A percentile compares a stretch with the other conserved stretches of the same genome.
These are phyloP conservation scores for Cadophora luteo-olivacea DNA, from an alignment of 2,329 filamentous ascomycete genomes.

Conservation along the genomic window DNA sequence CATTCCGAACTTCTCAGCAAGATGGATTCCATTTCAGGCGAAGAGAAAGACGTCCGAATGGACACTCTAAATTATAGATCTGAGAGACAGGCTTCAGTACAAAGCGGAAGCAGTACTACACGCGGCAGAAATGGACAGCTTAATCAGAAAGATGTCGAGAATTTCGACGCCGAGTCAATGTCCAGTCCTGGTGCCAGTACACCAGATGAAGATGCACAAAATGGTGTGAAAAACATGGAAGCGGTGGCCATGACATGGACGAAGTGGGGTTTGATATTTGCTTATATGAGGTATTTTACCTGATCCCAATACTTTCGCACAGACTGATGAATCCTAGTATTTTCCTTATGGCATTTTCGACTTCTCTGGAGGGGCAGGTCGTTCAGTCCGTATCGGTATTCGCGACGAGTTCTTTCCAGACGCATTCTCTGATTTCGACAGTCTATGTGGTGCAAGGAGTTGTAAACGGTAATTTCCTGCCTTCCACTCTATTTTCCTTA, in stretches of 20 bases:
- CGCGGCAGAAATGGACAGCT: neutral
- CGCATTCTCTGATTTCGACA: constrained; percentile 54
- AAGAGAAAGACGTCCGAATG: neutral
- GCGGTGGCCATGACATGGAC: constrained; percentile 37
- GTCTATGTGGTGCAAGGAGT: constrained; percentile 52
- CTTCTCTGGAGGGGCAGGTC: constrained; percentile 53
- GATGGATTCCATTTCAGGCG: neutral
- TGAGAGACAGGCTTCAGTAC: neutral
- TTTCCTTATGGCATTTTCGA: constrained; percentile 54
- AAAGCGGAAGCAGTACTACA: constrained; percentile 2
- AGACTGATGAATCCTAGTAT: constrained; percentile 43
- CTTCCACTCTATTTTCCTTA: constrained; percentile 47
- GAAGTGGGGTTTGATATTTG: constrained; percentile 34
- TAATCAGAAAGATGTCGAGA: constrained; percentile 2
- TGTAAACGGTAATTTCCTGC: constrained; percentile 48
- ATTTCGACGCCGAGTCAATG: constrained; percentile 6
- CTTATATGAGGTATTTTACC: constrained; percentile 32
- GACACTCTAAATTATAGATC: neutral
- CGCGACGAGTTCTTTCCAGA: constrained; percentile 53
- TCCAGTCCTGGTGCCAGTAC: constrained; percentile 12
- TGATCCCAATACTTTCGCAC: neutral
- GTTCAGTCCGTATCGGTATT: constrained; percentile 48
- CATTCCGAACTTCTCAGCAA: no score
- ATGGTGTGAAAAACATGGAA: constrained; percentile 37
- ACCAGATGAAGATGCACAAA: constrained; percentile 23